Base-by-base conservation (phyloP, 1,139 yeast species). In the Suhomyces bribrorum region DNA sequence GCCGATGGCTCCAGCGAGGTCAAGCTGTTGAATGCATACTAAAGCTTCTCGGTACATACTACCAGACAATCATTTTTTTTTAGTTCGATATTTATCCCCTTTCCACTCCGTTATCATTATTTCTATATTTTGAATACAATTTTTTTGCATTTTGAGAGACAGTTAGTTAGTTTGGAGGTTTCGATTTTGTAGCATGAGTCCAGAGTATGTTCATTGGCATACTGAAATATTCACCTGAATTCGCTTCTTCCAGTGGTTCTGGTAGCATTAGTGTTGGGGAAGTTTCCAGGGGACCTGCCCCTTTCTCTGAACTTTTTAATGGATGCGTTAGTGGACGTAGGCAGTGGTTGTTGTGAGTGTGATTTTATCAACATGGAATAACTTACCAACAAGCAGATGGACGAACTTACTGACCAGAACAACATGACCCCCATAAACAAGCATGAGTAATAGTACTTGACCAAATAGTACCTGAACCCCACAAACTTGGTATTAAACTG, bases 391-490 rank as follows among this genome's bases (percentile, higher is more conserved):
- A 62, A 23, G 32, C 69, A 58, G 23, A 61, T 42, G 12, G 47
- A 25, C 5, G 70, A 58, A 41, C 78, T 59, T 32, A 66, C 40
- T 12, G 44, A 38, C 82, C 86, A 82, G 46, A 82, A 73, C 1
- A 68, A 23, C 0, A 57, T 40, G 1, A 75, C 73, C 1, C 87
- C 88, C 7, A 75, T 27, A 1, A 75, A n/a, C 41, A 79, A 70
- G 35, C 77, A 69, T 0, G 66, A 38, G 12, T 63, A 52, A 39
- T 73, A 75, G 53, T 79, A 76, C 34, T 73, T 64, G 38, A 72
- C 74, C 54, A 84, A 54, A 43, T 79, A 74, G 55, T 73, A 80
- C 26, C 86, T 61, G 34, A 83, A 56, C 0, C 90, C 90, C 2
- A 36, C 41, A 28, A 34, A 44, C 23, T 41, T 45, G 8, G 40